Percentiles rank a stretch among this genome's conserved stretches.
phyloP scores from a whole-genome alignment of 768 basidiomycete genomes.

The Lanmaoa pseudosensibilis region DNA sequence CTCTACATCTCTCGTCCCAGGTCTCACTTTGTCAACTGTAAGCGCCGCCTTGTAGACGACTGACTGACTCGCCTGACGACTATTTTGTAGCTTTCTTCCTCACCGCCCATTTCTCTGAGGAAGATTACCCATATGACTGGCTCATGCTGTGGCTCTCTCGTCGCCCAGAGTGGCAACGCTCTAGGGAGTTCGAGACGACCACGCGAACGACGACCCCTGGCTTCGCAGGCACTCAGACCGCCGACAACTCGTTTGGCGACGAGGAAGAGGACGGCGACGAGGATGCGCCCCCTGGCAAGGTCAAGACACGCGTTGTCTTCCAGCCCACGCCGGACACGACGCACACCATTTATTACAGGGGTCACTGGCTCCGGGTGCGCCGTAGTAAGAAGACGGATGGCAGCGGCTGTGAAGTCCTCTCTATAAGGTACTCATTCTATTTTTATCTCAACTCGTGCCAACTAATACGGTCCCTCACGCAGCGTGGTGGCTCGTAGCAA shows the following conservation, averaged over 20 bases:
- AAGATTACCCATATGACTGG: conserved; percentile 90
- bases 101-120: conserved; percentile 87
- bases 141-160: conserved; percentile 88
- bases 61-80: conserved; percentile 11
- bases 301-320: conserved; percentile 81
- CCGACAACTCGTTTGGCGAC: conserved; percentile 57
- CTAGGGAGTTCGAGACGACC: conserved; percentile 86
- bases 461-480: conserved; percentile 16
- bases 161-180: conserved; percentile 85
- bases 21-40: conserved; percentile 87
- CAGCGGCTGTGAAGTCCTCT: conserved; percentile 71
- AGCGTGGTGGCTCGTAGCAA: conserved; percentile 85
- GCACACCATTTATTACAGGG: conserved; percentile 83
- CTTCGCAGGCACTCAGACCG: conserved; percentile 44
- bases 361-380: conserved; percentile 79
- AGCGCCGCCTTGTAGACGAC: conserved; percentile 32
- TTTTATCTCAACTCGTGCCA: conserved; percentile 11
- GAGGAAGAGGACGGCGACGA: conserved; percentile 49
- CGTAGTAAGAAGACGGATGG: conserved; percentile 68
- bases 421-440: conserved; percentile 57
- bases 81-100: conserved; percentile 69
- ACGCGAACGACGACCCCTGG: conserved; percentile 70
- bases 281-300: conserved; percentile 52
- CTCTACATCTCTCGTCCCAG: conserved; percentile 34
- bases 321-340: conserved; percentile 87